Evolutionary conservation across 495 filamentous ascomycete genomes (phyloP), one percentile per base, ranked within the genome.

Genomic region (Pyrenula massariospora): DNA sequence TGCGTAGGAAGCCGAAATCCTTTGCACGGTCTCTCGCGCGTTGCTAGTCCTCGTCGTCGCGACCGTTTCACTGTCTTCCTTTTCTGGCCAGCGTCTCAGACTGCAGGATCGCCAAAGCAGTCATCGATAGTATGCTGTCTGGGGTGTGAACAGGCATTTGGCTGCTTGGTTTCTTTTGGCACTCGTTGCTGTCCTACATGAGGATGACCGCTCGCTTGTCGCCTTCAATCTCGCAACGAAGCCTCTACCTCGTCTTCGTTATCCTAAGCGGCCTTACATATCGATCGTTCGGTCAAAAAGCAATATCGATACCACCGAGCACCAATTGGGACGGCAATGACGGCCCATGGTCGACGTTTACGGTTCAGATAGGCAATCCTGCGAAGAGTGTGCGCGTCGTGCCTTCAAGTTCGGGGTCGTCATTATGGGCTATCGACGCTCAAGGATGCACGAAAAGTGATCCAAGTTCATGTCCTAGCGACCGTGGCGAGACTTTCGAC

Each of bases 401-500:
- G 5, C 48, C 63, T 22, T 70, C 69, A 21, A 71, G 70, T 3
- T 57, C 64, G 10, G 53, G 57, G 11, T 62, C 60, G 3, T 53
- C 62, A 24, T 61, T 62, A 20, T 72, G 70, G 72, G 63, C 63
- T 0, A 61, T 75, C 11, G 66, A 69, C 8, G 55, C 63, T 15
- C 59, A 68, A 59, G 73, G 72, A 19, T 77, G 73, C 56, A 54
- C 50, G 2, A 53, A 57, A 23, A 53, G 56, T 0, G 66, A 71
- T 58, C 60, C 63, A 12, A 25, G 62, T 1, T 62, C 68, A 24
- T 84, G 81, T 63, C 64, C 68, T 0, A 64, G 71, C n/a, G 66
- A 68, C 3, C 66, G 80, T 56, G 81, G 82, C 3, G 65, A 61
- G 0, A 54, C 76, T 12, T 80, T 78, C 66, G 71, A 75, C 50